Base-by-base conservation (phyloP, 805 yeast genomes). In the Lipomyces anomalus region DNA sequence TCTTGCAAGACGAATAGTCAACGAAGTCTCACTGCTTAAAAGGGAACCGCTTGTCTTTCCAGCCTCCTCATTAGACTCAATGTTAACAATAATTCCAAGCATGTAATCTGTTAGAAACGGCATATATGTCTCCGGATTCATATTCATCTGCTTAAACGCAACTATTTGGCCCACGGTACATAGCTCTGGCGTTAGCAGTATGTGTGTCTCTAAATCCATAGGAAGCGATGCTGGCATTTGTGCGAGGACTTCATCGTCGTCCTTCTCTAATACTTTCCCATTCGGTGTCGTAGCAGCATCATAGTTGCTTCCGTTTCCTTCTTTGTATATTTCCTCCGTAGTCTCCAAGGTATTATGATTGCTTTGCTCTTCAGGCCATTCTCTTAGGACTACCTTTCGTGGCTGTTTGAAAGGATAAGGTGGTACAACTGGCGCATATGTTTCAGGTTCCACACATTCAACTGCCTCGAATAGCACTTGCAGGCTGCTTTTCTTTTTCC, bases 381-480 rank as follows among this genome's bases (percentile, higher is more conserved):
- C 30, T 13, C 30, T 9, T 9, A 9, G 13, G 11, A 13, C 13
- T 13, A 13, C 11, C 30, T 13, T 9, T 9, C 11, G 30, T 13
- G 30, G 11, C 32, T 50, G 53, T 34, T 40, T 35, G 22, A 50
- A 50, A 20, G 55, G 55, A 28, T 34, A 50, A 9, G 55, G 53
- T 2, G 55, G 55, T 3, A 50, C 29, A 20, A 30, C 40, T 4
- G 46, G 38, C 5, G 23, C 33, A 4, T 26, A 30, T 17, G 7
- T 29, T 3, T 43, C 22, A 9, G 45, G 39, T 4, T 46, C 46
- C n/a, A 18, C 18, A n/a, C 43, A 43, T 18, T 50, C 55, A 23
- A 43, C 48, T 6, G 51, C 47, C 6, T 38, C 24, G 9, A 46
- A 23, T 4, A 22, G 22, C 16, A 43, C 38, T 17, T 23, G 48